Percentiles rank a stretch among this genome's conserved stretches.
These are phyloP conservation scores for Colletotrichum chrysophilum DNA, from an alignment of 2,329 filamentous ascomycete species.

Conservation along the genomic window DNA sequence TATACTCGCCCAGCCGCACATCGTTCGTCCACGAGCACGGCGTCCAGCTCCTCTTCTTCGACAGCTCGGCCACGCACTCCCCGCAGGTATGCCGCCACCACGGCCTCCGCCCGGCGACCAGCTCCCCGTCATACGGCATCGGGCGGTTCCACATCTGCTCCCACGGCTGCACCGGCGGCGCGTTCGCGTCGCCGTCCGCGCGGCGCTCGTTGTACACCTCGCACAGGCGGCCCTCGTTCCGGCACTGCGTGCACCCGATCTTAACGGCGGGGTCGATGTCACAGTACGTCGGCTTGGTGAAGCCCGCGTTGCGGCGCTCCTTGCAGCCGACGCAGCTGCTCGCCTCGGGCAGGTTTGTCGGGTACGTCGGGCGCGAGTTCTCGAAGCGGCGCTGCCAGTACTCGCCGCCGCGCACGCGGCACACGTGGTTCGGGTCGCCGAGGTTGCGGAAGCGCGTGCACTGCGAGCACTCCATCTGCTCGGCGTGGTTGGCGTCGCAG, in stretches of 20 bases:
- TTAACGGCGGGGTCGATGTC: slow-evolving; percentile 16
- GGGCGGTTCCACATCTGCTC: slow-evolving; percentile 12
- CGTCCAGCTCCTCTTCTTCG: not conserved
- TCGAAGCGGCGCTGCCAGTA: slow-evolving; percentile 16
- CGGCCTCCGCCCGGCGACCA: slow-evolving; percentile 5
- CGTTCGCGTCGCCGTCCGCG: not conserved
- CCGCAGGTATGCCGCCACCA: slow-evolving; percentile 26
- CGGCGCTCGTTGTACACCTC: not conserved
- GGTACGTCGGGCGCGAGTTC: slow-evolving; percentile 12
- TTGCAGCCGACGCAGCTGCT: slow-evolving; percentile 12
- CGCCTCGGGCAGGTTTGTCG: not conserved
- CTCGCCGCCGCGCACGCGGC: slow-evolving; percentile 1
- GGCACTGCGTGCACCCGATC: slow-evolving; percentile 15
- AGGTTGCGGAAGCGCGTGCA: slow-evolving; percentile 14
- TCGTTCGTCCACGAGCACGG: slow-evolving; percentile 7
- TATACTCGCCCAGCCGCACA: slow-evolving; percentile 8
- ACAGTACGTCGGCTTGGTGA: not conserved
- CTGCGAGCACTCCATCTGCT: slow-evolving; percentile 18
- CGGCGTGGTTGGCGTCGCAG: slow-evolving; percentile 15
- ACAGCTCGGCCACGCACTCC: not conserved
- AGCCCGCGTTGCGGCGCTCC: not conserved
- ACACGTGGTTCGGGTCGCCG: slow-evolving; percentile 8
- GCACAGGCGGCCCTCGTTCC: not conserved
- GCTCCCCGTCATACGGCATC: not conserved
- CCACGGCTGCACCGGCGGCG: not conserved